Evolutionary conservation across 805 yeast genomes (phyloP).

Genomic region (Saccharomycopsis vini): DNA sequence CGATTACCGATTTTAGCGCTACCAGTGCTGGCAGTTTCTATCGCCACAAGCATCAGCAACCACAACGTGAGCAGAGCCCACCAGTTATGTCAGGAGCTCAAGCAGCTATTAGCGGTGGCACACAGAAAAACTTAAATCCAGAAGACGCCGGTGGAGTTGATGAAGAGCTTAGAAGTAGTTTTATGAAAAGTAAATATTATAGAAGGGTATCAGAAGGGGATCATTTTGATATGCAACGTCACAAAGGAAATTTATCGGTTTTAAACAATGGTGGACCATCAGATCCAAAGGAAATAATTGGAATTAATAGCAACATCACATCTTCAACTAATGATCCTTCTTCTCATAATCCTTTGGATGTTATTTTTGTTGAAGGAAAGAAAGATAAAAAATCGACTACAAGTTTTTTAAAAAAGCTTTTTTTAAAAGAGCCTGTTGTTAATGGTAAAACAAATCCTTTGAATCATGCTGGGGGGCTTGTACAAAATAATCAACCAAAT

Average conservation of each 20-base stretch:
- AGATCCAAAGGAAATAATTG: constrained; percentile 2
- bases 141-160: constrained; percentile 2
- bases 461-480: constrained; percentile 3
- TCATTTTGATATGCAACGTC: constrained; percentile 7
- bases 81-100: not conserved
- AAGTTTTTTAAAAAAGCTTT: constrained; percentile 16
- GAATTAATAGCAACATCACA: not conserved
- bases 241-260: constrained; percentile 9
- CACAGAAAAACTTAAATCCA: not conserved
- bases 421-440: constrained; percentile 7
- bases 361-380: constrained; percentile 16
- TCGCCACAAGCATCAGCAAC: constrained; percentile 54
- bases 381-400: constrained; percentile 11
- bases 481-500: no score
- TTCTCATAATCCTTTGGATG: constrained; percentile 17
- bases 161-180: constrained; percentile 19
- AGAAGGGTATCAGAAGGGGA: constrained; percentile 13
- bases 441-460: constrained; percentile 9
- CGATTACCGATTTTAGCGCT: constrained; percentile 65
- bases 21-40: constrained; percentile 82
- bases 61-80: constrained; percentile 8
- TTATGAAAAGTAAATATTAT: constrained; percentile 16
- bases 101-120: no score
- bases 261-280: constrained; percentile 8
- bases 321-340: no score